phyloP scores from a whole-genome alignment of 176 grass and related monocot genomes.

The Aegilops sharonensis region DNA sequence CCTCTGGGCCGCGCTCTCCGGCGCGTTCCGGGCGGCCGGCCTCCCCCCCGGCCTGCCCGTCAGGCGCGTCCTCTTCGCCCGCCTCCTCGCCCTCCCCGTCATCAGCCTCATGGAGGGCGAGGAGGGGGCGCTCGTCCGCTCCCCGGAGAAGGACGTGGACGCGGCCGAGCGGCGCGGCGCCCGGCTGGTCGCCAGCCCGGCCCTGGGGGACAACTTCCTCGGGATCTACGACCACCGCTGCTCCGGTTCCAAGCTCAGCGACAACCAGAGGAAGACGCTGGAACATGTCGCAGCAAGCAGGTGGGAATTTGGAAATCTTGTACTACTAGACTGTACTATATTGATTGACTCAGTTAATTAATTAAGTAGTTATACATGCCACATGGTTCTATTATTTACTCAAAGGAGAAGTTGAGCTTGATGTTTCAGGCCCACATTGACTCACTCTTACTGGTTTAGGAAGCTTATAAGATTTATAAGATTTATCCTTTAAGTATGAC shows the following conservation, averaged over 20 bases:
- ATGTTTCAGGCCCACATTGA: background rate
- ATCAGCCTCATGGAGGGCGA: background rate
- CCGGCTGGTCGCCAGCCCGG: background rate
- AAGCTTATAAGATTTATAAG: background rate
- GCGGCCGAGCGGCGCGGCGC: background rate
- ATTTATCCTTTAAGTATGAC: no score
- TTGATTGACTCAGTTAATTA: background rate
- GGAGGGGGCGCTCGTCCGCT: background rate
- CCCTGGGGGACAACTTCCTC: background rate
- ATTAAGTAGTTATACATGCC: background rate
- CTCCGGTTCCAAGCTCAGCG: background rate
- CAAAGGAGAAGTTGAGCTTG: background rate
- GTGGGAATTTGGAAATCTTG: background rate
- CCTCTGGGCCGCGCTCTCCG: slow-evolving; percentile 47
- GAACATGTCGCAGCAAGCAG: background rate
- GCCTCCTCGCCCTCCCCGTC: background rate
- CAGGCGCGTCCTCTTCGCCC: background rate
- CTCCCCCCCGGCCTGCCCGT: background rate
- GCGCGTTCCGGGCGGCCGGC: slow-evolving; percentile 32
- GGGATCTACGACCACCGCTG: background rate
- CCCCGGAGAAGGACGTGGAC: background rate
- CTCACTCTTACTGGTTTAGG: background rate
- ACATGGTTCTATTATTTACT: background rate
- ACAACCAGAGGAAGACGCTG: background rate
- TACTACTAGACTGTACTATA: no score